phyloP scores from a whole-genome alignment of 179 eudicot species.

The Beta lomatogona region DNA sequence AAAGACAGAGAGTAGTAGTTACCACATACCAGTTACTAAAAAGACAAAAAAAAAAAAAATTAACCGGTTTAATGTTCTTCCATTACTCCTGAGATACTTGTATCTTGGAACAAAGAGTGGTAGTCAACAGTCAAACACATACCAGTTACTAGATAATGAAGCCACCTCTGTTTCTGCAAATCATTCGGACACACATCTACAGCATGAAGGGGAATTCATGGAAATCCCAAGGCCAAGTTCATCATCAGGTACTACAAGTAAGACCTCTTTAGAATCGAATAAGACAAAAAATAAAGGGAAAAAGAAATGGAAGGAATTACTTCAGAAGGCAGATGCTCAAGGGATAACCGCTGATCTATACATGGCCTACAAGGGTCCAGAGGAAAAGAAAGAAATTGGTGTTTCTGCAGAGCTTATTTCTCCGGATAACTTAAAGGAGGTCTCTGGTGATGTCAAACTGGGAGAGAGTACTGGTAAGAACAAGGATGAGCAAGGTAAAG shows the following conservation, averaged over 20 bases:
- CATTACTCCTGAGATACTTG: no score
- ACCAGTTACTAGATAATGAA: constrained; percentile 14
- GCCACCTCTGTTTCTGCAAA: constrained; percentile 29
- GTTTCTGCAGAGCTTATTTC: constrained; percentile 38
- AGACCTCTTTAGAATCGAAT: constrained; percentile 47
- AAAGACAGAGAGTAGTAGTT: no score
- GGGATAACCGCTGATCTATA: constrained; percentile 80
- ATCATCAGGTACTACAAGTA: constrained; percentile 39
- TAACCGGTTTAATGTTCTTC: no score
- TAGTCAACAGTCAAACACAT: no score
- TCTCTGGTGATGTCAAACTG: constrained; percentile 32
- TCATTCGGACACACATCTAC: constrained; percentile 37
- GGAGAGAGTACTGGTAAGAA: constrained; percentile 34
- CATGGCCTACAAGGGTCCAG: constrained; percentile 82
- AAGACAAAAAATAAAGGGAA: constrained; percentile 51
- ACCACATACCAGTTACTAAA: no score
- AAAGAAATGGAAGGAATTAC: constrained; percentile 61
- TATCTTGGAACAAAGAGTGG: no score
- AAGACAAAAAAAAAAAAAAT: no score
- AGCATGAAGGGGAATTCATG: constrained; percentile 35
- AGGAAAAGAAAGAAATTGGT: constrained; percentile 59
- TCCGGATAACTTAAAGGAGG: constrained; percentile 33
- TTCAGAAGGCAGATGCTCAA: constrained; percentile 72
- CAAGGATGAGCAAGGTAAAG: constrained; percentile 47
- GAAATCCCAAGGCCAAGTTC: constrained; percentile 40